phyloP scores from a whole-genome alignment of 805 yeast species.

The Barnettozyma vustinii region DNA sequence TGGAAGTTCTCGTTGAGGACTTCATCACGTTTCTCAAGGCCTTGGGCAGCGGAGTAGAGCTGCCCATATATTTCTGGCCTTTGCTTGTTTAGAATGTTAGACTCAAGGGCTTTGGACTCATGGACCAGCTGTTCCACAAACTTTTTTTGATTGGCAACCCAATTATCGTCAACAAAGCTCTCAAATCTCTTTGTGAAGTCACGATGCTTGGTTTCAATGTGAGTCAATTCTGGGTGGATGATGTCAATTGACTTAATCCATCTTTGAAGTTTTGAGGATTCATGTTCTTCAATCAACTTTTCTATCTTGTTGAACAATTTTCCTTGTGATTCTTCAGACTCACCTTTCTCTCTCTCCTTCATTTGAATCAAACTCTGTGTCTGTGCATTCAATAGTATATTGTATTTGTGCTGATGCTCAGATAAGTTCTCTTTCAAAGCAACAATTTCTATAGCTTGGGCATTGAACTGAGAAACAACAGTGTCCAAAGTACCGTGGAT shows the following conservation, averaged over 20 bases:
- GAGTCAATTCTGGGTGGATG: slow-evolving; percentile 10
- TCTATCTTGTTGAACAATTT: slow-evolving; percentile 11
- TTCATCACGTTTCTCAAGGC: slow-evolving; percentile 9
- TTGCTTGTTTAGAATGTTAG: slow-evolving; percentile 13
- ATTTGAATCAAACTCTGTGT: slow-evolving; percentile 3
- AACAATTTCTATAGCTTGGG: slow-evolving; percentile 17
- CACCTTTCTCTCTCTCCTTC: slow-evolving; percentile 9
- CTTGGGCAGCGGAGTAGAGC: slow-evolving; percentile 9
- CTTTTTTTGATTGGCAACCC: slow-evolving; percentile 14
- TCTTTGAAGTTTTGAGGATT: slow-evolving; percentile 5
- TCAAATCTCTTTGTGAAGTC: slow-evolving; percentile 13
- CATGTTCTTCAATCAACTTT: slow-evolving; percentile 10
- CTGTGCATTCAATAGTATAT: slow-evolving; percentile 8
- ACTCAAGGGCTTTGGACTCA: neutral
- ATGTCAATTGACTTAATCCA: slow-evolving; percentile 2
- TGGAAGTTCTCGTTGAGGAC: slow-evolving; percentile 2
- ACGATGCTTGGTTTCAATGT: slow-evolving; percentile 10
- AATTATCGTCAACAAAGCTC: slow-evolving; percentile 11
- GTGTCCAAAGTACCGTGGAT: slow-evolving; percentile 6
- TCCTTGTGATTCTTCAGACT: slow-evolving; percentile 5
- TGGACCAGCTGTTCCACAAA: slow-evolving; percentile 8
- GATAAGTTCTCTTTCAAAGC: slow-evolving; percentile 11
- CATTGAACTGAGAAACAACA: slow-evolving; percentile 14
- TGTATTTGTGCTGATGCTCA: slow-evolving; percentile 14
- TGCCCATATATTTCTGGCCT: slow-evolving; percentile 16